Percentiles rank a stretch among this genome's conserved stretches.
Conservation (phyloP, 805 yeast species). For the Torulaspora delbrueckii region DNA sequence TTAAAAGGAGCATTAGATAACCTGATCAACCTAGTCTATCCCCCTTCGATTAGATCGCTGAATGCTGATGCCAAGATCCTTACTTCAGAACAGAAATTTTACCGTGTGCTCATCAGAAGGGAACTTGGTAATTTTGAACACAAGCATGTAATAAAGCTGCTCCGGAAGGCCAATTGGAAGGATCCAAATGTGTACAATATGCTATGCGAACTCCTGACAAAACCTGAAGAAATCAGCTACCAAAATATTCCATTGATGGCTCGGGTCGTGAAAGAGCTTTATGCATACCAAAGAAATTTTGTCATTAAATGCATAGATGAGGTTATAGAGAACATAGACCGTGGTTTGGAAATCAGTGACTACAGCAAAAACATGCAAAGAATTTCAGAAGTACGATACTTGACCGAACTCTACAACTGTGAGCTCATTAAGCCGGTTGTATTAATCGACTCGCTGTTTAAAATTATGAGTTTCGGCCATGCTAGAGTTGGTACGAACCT, state of each 20-base stretch:
- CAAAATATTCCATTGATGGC: constrained; percentile 52
- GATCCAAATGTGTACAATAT: constrained; percentile 36
- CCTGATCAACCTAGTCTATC: constrained; percentile 50
- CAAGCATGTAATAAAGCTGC: constrained; percentile 35
- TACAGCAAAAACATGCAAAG: constrained; percentile 56
- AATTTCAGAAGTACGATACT: constrained; percentile 53
- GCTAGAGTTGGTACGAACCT: constrained; percentile 52
- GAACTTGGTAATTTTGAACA: constrained; percentile 43
- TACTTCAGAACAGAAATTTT: constrained; percentile 45
- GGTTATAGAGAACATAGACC: constrained; percentile 54
- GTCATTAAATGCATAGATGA: constrained; percentile 52
- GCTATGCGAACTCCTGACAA: constrained; percentile 43
- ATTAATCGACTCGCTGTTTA: constrained; percentile 49
- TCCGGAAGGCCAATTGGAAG: constrained; percentile 46
- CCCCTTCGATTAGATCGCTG: constrained; percentile 44
- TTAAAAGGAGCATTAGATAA: constrained; percentile 57
- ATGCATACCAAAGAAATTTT: constrained; percentile 38
- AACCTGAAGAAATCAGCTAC: constrained; percentile 58
- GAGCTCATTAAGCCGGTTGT: constrained; percentile 44
- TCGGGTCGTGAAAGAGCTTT: constrained; percentile 39
- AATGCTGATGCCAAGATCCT: constrained; percentile 25
- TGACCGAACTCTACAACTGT: constrained; percentile 52
- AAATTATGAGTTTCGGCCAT: constrained; percentile 62
- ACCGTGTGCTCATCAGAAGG: constrained; percentile 46
- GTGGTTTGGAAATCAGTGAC: constrained; percentile 63